phyloP scores from a whole-genome alignment of 306 rosid species.

The Glycyrrhiza uralensis region DNA sequence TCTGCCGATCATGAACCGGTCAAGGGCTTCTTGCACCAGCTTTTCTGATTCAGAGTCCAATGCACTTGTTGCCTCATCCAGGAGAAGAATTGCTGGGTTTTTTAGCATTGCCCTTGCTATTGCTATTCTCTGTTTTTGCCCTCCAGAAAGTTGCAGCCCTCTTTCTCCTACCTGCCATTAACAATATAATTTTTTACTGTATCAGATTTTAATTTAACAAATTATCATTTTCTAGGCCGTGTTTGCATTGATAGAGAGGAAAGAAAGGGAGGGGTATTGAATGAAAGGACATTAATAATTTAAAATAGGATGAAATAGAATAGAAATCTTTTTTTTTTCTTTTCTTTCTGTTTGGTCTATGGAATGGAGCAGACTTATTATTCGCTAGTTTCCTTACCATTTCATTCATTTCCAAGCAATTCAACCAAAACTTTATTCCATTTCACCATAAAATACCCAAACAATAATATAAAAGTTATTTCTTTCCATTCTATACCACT shows the following conservation, averaged over 20 bases:
- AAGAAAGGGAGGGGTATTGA: no score
- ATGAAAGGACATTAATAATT: no score
- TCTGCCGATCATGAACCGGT: constrained; percentile 96
- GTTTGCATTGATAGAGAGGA: background rate
- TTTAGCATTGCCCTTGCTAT: constrained; percentile 99
- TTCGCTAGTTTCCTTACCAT: background rate
- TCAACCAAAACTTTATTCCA: background rate
- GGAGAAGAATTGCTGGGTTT: constrained; percentile 91
- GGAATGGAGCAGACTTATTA: no score
- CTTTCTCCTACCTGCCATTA: constrained; percentile 96
- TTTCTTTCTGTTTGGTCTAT: no score
- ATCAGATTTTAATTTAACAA: background rate
- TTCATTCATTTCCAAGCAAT: background rate
- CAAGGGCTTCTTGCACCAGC: constrained; percentile 97
- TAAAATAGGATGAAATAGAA: background rate
- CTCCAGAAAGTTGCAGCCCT: constrained; percentile 96
- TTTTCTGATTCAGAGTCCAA: constrained; percentile 96
- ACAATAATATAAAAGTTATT: background rate
- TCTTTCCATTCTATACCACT: background rate
- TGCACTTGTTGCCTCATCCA: constrained; percentile 99
- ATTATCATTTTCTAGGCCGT: background rate
- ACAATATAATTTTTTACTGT: background rate
- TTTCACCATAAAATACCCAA: background rate
- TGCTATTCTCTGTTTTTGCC: constrained; percentile 98
- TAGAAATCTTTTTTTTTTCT: no score